These are phyloP conservation scores for Eucalyptus microcorys DNA, from an alignment of 345 rosid species.

Conservation along the genomic window DNA sequence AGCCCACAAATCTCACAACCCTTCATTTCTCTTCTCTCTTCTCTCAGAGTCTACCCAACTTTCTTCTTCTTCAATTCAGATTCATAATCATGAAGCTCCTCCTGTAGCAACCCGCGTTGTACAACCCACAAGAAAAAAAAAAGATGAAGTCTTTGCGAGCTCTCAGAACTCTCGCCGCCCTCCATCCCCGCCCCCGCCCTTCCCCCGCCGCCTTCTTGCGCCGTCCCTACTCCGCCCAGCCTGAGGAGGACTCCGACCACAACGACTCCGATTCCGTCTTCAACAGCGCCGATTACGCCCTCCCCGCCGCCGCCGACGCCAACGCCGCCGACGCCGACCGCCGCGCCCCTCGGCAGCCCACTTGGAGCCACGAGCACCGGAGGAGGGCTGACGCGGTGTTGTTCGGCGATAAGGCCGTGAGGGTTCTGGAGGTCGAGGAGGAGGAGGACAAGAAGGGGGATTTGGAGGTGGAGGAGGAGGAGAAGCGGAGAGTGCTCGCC, in stretches of 20 bases:
- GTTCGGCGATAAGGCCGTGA: slow-evolving; percentile 28
- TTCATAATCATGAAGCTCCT: not conserved
- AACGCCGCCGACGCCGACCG: not conserved
- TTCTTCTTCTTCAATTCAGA: not conserved
- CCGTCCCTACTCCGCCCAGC: slow-evolving; percentile 54
- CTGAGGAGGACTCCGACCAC: slow-evolving; percentile 17
- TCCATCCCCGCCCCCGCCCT: not conserved
- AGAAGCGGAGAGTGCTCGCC: slow-evolving; percentile 46
- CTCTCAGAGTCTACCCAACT: not conserved
- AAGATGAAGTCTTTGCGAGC: not conserved
- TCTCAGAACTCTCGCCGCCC: not conserved
- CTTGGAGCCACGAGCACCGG: slow-evolving; percentile 64
- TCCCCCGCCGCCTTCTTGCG: slow-evolving; percentile 1
- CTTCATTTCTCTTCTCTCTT: not conserved
- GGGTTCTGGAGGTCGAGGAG: slow-evolving; percentile 15
- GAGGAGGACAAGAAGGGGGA: not conserved
- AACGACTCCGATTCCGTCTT: slow-evolving; percentile 21
- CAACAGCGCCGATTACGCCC: slow-evolving; percentile 45
- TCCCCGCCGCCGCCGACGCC: not conserved
- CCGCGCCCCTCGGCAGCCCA: slow-evolving; percentile 12
- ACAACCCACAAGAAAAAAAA: not conserved
- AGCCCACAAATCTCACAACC: not conserved
- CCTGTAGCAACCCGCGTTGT: not conserved
- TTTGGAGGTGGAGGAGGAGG: slow-evolving; percentile 38
- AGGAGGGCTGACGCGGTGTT: slow-evolving; percentile 37